phyloP scores from a whole-genome alignment of 306 rosid genomes.

The Hippophae gyantsensis region DNA sequence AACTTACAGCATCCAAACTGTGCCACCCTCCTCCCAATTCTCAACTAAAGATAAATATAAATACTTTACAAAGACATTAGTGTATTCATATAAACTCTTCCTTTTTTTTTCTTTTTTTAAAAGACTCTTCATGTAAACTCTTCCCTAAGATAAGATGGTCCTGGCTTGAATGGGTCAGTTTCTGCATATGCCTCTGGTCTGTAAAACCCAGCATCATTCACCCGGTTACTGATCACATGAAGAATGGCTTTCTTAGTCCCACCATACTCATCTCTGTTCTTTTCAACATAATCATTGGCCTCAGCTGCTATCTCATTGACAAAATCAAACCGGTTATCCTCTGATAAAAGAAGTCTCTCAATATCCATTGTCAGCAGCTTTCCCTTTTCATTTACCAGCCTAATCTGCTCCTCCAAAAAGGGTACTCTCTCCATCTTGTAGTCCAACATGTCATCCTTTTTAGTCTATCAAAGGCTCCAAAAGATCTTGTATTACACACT shows the following conservation, averaged over 20 bases:
- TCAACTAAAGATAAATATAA: too few relatives aligned
- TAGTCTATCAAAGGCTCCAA: conserved; percentile 26
- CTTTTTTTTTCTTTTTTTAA: too few relatives aligned
- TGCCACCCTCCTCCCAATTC: too few relatives aligned
- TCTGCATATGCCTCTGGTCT: conserved; percentile 73
- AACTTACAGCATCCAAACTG: too few relatives aligned
- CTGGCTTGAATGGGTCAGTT: conserved; percentile 72
- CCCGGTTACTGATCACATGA: conserved; percentile 74
- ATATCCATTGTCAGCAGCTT: conserved; percentile 60
- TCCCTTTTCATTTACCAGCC: conserved; percentile 67
- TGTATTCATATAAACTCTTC: too few relatives aligned
- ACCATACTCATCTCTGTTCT: conserved; percentile 69
- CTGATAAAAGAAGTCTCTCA: conserved; percentile 56
- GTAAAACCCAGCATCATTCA: conserved; percentile 69
- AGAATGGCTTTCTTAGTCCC: conserved; percentile 82
- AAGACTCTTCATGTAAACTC: conserved; percentile 26
- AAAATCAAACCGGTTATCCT: conserved; percentile 74
- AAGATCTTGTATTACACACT: too few relatives aligned
- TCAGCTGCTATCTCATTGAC: conserved; percentile 86
- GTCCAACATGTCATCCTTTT: conserved; percentile 49
- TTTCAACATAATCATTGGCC: conserved; percentile 68
- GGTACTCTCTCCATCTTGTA: conserved; percentile 62
- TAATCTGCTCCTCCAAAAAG: conserved; percentile 84
- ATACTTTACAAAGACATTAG: too few relatives aligned
- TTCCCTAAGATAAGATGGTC: conserved; percentile 56